Conservation (phyloP, 2,329 filamentous ascomycete species). For the Cladophialophora yegresii region DNA sequence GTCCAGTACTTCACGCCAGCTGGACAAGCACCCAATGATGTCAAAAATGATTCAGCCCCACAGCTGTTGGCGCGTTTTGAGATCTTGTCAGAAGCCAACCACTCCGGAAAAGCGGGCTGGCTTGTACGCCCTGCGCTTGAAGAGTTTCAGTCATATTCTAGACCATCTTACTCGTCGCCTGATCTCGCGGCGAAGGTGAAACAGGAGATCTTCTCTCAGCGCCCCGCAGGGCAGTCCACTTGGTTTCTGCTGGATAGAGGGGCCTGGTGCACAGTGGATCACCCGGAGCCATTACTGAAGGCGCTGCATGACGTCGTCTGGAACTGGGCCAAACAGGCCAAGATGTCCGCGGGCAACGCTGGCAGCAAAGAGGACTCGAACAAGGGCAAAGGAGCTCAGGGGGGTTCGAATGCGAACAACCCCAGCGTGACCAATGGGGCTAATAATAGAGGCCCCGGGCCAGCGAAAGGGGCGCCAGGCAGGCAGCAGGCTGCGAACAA, state of each 20-base stretch:
- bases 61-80: constrained; percentile 35
- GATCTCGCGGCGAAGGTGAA: constrained; percentile 30
- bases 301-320: constrained; percentile 33
- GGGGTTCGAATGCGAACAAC: constrained; percentile 3
- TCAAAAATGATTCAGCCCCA: constrained; percentile 19
- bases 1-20: constrained; percentile 33
- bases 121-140: constrained; percentile 34
- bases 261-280: constrained; percentile 29
- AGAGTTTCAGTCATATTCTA: constrained; percentile 33
- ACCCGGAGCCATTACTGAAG: constrained; percentile 29
- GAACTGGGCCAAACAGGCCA: constrained; percentile 28
- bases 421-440: constrained; percentile 8
- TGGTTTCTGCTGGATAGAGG: constrained; percentile 34
- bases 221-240: constrained; percentile 16
- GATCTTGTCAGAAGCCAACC: constrained; percentile 29
- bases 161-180: constrained; percentile 31
- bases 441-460: neutral
- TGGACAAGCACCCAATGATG: constrained; percentile 18
- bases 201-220: constrained; percentile 30
- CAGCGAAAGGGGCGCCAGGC: constrained; percentile 12
- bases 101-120: constrained; percentile 28
- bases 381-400: constrained; percentile 8
- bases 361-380: neutral
- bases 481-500: constrained; percentile 1
- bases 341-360: constrained; percentile 8